Evolutionary conservation across 805 yeast genomes (phyloP), one percentile per base, ranked within the genome.

Genomic region (Kodamaea kakaduensis): DNA sequence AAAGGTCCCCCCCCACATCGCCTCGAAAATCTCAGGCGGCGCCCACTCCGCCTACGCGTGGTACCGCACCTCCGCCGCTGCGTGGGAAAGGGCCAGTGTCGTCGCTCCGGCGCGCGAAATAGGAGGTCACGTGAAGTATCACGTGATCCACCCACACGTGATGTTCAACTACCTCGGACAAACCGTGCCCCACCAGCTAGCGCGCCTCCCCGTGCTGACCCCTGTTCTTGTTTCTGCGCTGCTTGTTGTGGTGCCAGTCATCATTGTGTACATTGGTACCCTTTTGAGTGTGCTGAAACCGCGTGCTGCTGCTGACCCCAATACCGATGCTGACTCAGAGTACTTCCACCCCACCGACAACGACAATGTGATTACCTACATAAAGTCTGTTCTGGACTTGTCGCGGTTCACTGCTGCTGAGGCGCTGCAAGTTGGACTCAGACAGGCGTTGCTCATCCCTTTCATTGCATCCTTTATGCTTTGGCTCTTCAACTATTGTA

Each of bases 361-460:
- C 17, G 61, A 58, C 26, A 42, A 38, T 10, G 42, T 47, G 7
- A 17, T 18, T 9, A 43, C 36, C 21, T 41, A 41, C 36, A 32
- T 44, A 7, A 14, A n/a, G n/a, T 36, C 38, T 16, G 16, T 24
- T 3, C 30, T 26, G 13, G 43, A 40, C 33, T 37, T 41, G 13
- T 30, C 30, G 14, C 32, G 36, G 9, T 38, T 45, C 25, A 20
- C 28, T 15, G 22, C 32, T 9, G 36, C 41, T 16, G 37, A 28
- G 22, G 21, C 22, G n/a, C 34, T 31, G 5, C 12, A 30, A 12
- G 17, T 48, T 6, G 48, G 45, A 5, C 12, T 42, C 9, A 34
- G 27, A 32, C 59, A 52, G 30, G 78, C 71, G 0, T 25, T 64
- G 4, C 12, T 54, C 3, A 46, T 74, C 50, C 82, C 83, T 0